Percentiles rank a stretch among this genome's conserved stretches.
Evolutionary conservation across 176 grass and related monocot genomes (phyloP).

Genomic region (Carex myosuroides): DNA sequence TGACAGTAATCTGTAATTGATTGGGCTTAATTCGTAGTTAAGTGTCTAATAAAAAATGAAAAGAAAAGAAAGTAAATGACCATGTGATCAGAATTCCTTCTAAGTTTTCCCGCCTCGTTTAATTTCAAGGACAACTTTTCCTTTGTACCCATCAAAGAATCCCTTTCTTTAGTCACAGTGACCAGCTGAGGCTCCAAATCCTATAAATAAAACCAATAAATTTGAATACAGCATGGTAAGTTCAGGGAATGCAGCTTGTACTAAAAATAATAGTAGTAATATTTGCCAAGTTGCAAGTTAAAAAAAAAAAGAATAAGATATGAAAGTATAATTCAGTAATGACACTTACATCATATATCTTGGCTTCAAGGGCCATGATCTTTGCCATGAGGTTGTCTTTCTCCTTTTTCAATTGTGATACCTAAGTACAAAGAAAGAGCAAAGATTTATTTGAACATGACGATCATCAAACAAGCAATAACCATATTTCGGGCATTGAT

Average conservation of each 20-base stretch:
- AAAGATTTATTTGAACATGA: background rate
- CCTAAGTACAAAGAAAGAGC: background rate
- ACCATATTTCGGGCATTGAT: slow-evolving; percentile 1
- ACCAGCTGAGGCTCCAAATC: slow-evolving; percentile 44
- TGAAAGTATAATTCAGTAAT: background rate
- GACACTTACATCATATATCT: background rate
- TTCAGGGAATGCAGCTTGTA: background rate
- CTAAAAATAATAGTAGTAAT: background rate
- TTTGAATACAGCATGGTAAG: background rate
- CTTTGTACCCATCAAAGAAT: slow-evolving; percentile 39
- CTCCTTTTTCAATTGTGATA: background rate
- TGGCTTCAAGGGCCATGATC: background rate
- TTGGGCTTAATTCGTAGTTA: background rate
- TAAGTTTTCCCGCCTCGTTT: slow-evolving; percentile 41
- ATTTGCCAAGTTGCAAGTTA: background rate
- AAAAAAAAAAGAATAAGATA: background rate
- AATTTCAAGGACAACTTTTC: slow-evolving; percentile 33
- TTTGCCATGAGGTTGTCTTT: background rate
- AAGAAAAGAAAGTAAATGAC: slow-evolving; percentile 16
- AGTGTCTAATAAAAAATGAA: background rate
- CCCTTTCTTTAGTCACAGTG: slow-evolving; percentile 42
- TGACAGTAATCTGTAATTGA: background rate
- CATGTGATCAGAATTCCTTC: slow-evolving; percentile 45
- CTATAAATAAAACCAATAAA: slow-evolving; percentile 27
- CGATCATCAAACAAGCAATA: background rate